Evolutionary conservation across 192 early-diverging fungal genomes (phyloP).

Genomic region (Entophlyctis helioformis): DNA sequence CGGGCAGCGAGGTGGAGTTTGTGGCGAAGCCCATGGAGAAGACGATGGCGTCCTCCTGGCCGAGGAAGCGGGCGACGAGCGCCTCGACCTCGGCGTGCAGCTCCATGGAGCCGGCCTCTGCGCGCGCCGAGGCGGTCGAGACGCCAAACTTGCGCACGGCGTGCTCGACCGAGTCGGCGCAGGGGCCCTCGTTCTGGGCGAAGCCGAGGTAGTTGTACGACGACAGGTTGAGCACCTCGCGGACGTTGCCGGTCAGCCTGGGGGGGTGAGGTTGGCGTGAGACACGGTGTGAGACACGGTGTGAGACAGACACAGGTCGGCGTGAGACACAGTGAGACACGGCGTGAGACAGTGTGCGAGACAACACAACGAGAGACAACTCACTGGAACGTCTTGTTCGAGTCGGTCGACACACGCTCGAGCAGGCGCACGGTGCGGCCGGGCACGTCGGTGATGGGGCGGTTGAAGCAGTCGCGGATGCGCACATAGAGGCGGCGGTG

Average conservation of each 20-base stretch:
- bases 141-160: constrained; percentile 63
- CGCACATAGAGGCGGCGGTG: constrained; percentile 75
- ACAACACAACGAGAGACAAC: not conserved
- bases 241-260: constrained; percentile 62
- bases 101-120: constrained; percentile 58
- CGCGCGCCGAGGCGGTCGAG: constrained; percentile 46
- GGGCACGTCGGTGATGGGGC: constrained; percentile 87
- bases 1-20: constrained; percentile 87
- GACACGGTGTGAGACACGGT: too few species aligned
- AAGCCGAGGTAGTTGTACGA: constrained; percentile 99
- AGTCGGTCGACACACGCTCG: constrained; percentile 76
- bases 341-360: too few species aligned
- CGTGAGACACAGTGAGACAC: too few species aligned
- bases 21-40: constrained; percentile 96
- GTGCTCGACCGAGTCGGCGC: constrained; percentile 84
- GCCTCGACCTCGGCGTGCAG: constrained; percentile 71
- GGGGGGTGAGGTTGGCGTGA: constrained; percentile 1
- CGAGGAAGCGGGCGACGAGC: constrained; percentile 81
- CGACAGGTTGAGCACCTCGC: constrained; percentile 79
- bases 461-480: constrained; percentile 88
- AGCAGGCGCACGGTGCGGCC: constrained; percentile 75
- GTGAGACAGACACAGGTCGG: too few species aligned
- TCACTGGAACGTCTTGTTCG: constrained; percentile 67
- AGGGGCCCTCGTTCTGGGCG: constrained; percentile 83
- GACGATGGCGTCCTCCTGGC: constrained; percentile 73